Evolutionary conservation across 2,329 filamentous ascomycete species (phyloP), one percentile per base, ranked within the genome.

Genomic region (Leptosphaerulina australis): DNA sequence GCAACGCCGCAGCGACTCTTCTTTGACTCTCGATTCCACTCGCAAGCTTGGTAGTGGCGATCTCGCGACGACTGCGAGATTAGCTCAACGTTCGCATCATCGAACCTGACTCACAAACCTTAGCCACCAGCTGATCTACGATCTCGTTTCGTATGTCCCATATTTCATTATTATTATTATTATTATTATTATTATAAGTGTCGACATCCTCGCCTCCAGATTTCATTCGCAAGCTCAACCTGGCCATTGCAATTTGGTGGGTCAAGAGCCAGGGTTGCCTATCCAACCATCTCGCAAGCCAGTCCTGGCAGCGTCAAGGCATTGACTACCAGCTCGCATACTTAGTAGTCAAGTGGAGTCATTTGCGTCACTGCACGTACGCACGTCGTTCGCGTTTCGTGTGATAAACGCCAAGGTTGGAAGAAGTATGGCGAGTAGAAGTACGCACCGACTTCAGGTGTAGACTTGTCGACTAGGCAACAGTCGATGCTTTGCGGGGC

Each of bases 331-430:
- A 55, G 53, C 59, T 60, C 54, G 50, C 47, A 53, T 20, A 10
- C 28, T 17, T 21, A 46, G 35, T 15, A 28, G 14, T 12, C 21
- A 9, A 21, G 43, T 31, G 51, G 58, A 59, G 49, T 40, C 40
- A 44, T 54, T 44, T 50, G 60, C 57, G 60, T 65, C 59, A 63
- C 59, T 55, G 53, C 53, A 43, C 40, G n/a, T 30, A 47, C 56
- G 53, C 34, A 35, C 51, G 39, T 54, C 47, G 43, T 31, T 45
- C 34, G 53, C 52, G 54, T 50, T 15, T 39, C 25, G 41, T n/a
- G 20, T 50, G 50, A 38, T 44, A 48, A 53, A 34, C 50, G 50
- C 25, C 58, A 58, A 50, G 53, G 37, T 46, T 55, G 24, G 30
- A 11, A 11, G 14, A 24, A 35, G 47, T 49, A 54, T 49, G 46